phyloP scores from a whole-genome alignment of 257 asterid genomes.

The Petrea volubilis region DNA sequence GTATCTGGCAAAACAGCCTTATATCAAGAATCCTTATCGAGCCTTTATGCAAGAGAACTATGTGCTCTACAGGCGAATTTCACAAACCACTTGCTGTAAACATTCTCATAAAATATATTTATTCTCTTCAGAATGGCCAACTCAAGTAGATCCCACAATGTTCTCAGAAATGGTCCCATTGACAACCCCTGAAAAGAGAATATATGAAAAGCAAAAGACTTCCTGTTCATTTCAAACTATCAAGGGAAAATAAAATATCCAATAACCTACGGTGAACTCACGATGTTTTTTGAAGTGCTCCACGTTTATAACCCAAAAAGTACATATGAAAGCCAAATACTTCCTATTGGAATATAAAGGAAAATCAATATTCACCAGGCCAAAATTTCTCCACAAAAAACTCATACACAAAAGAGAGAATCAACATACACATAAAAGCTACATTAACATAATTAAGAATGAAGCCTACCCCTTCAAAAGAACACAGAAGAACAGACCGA shows the following conservation, averaged over 20 bases:
- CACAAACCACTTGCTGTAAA: background rate
- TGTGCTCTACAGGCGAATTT: background rate
- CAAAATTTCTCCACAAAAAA: constrained; percentile 5
- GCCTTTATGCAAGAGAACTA: background rate
- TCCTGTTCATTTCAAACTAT: background rate
- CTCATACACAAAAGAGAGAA: background rate
- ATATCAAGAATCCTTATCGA: background rate
- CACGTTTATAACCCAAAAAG: background rate
- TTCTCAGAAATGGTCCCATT: background rate
- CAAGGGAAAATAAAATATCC: background rate
- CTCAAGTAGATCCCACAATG: background rate
- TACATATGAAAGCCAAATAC: background rate
- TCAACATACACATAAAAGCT: background rate
- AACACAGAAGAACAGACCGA: constrained; percentile 81
- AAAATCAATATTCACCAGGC: background rate
- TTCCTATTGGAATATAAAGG: background rate
- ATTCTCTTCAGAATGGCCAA: background rate
- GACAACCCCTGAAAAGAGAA: background rate
- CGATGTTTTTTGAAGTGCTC: background rate
- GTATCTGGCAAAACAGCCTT: background rate
- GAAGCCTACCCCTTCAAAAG: constrained; percentile 76
- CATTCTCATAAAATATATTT: too few relatives aligned
- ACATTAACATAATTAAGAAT: constrained; percentile 30
- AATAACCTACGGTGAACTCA: background rate
- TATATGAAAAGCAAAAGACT: background rate